phyloP scores from a whole-genome alignment of 2,329 filamentous ascomycete species.

The Phaeosphaeria sp. region DNA sequence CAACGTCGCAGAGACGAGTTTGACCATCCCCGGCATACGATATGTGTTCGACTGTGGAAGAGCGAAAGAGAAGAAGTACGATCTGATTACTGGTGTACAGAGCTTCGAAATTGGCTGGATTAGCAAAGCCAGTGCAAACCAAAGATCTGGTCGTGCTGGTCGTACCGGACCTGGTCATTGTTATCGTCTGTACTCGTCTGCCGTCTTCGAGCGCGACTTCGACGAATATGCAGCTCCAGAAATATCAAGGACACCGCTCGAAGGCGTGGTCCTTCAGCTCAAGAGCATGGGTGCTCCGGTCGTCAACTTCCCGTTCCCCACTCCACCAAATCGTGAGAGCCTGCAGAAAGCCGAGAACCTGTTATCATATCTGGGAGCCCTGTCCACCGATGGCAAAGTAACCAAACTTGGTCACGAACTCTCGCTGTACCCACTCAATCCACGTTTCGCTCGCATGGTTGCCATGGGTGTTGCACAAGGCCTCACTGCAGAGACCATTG shows the following conservation, averaged over 20 bases:
- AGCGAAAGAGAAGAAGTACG: slow-evolving; percentile 89
- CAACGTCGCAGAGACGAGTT: slow-evolving; percentile 95
- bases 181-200: slow-evolving; percentile 92
- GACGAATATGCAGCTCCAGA: slow-evolving; percentile 86
- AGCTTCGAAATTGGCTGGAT: slow-evolving; percentile 97
- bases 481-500: slow-evolving; percentile 84
- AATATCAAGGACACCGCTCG: slow-evolving; percentile 87
- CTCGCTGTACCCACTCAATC: slow-evolving; percentile 87
- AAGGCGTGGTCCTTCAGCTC: slow-evolving; percentile 86
- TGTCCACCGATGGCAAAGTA: slow-evolving; percentile 74
- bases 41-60: slow-evolving; percentile 97
- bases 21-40: slow-evolving; percentile 92
- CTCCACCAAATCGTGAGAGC: slow-evolving; percentile 77
- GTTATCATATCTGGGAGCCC: slow-evolving; percentile 82
- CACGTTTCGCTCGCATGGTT: slow-evolving; percentile 90
- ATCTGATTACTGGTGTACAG: slow-evolving; percentile 87
- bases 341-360: slow-evolving; percentile 85
- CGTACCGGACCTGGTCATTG: slow-evolving; percentile 96
- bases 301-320: slow-evolving; percentile 94
- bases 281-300: slow-evolving; percentile 95
- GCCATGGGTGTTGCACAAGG: slow-evolving; percentile 82
- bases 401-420: slow-evolving; percentile 82
- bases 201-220: slow-evolving; percentile 91
- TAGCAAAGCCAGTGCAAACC: slow-evolving; percentile 93
- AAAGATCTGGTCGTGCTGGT: slow-evolving; percentile 90